These are phyloP conservation scores for Maudiozyma turicensis DNA, from an alignment of 805 yeast species.

Conservation along the genomic window DNA sequence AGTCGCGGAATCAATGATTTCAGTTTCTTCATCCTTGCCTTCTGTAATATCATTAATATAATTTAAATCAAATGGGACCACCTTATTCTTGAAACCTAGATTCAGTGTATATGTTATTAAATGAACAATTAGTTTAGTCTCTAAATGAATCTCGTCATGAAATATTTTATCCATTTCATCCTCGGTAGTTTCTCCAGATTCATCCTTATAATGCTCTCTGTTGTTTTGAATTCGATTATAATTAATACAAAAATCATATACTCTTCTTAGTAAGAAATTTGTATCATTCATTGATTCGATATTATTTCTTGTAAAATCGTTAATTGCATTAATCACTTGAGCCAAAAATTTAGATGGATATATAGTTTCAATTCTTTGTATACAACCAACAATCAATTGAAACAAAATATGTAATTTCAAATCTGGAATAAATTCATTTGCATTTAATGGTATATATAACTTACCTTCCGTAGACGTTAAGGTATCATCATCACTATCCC, in stretches of 20 bases:
- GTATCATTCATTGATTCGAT: constrained; percentile 26
- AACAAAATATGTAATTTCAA: constrained; percentile 54
- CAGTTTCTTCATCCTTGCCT: background rate
- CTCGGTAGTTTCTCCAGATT: constrained; percentile 7
- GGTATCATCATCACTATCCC: constrained; percentile 6
- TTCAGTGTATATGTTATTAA: constrained; percentile 46
- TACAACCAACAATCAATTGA: constrained; percentile 52
- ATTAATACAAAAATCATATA: constrained; percentile 52
- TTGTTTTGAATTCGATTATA: constrained; percentile 22
- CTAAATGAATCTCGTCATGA: constrained; percentile 51
- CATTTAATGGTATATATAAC: constrained; percentile 5
- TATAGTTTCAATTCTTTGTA: constrained; percentile 51
- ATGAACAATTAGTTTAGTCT: constrained; percentile 51
- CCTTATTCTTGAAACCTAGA: constrained; percentile 27
- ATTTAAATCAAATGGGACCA: constrained; percentile 17
- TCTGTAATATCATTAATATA: constrained; percentile 13
- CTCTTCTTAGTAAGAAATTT: constrained; percentile 44
- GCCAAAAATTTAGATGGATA: constrained; percentile 75
- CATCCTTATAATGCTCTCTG: background rate
- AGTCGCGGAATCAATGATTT: background rate
- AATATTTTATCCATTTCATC: constrained; percentile 33
- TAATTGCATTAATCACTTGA: constrained; percentile 51
- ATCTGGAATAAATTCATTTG: constrained; percentile 31
- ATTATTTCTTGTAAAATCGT: constrained; percentile 42
- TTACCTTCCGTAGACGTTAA: background rate